Conservation (phyloP, 208 protist genomes). For the Porcisia hertigi region DNA sequence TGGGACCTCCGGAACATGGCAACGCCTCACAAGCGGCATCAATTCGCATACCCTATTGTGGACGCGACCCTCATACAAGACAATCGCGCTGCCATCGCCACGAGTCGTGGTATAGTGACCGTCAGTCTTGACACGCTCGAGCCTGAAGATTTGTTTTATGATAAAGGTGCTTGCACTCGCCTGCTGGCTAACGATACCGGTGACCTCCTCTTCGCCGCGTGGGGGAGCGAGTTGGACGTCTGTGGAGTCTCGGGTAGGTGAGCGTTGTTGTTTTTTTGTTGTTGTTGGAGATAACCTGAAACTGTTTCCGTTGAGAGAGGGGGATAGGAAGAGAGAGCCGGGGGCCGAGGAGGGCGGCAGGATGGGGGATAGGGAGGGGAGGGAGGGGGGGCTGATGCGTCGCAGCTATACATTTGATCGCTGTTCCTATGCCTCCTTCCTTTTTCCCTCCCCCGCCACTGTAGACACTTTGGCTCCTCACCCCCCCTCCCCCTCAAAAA, state of each 20-base stretch:
- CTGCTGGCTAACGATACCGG: constrained; percentile 30
- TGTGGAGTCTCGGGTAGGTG: constrained; percentile 2
- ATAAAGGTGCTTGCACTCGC: constrained; percentile 13
- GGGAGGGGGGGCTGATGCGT: neutral
- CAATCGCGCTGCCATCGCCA: constrained; percentile 41
- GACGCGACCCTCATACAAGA: constrained; percentile 30
- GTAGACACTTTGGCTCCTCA: too few species aligned
- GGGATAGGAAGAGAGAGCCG: neutral
- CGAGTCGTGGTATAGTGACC: constrained; percentile 63
- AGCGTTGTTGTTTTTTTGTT: neutral
- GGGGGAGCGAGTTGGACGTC: neutral
- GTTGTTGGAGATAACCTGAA: too few species aligned
- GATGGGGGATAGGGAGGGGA: neutral
- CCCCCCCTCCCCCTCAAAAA: too few species aligned
- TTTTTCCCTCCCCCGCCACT: neutral
- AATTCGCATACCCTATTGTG: constrained; percentile 54
- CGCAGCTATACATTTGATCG: neutral
- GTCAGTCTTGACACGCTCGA: constrained; percentile 41
- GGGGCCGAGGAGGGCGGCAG: neutral
- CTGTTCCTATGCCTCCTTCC: neutral
- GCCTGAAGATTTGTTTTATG: constrained; percentile 26
- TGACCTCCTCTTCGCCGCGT: constrained; percentile 30
- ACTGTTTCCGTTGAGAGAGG: too few species aligned
- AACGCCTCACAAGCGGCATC: constrained; percentile 34
- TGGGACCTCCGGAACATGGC: constrained; percentile 75